phyloP scores from a whole-genome alignment of 768 basidiomycete genomes.

The Macrolepiota albuminosa region DNA sequence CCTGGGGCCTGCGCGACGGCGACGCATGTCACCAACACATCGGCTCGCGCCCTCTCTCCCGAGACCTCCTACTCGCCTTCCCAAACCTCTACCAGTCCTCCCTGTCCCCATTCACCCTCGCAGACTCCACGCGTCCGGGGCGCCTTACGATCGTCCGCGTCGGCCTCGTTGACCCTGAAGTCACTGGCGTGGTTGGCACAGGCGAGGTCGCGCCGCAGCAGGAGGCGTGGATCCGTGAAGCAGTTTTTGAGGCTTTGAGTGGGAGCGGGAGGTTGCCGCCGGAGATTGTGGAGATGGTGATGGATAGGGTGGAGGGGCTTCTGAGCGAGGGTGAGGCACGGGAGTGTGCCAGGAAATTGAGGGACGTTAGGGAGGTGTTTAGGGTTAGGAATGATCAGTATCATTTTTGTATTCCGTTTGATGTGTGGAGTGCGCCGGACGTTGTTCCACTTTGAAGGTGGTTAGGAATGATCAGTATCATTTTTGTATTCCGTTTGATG shows the following conservation, averaged over 20 bases:
- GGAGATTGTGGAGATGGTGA: constrained; percentile 40
- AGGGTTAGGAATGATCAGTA: constrained; percentile 34
- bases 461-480: constrained; percentile 37
- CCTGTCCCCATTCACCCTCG: constrained; percentile 33
- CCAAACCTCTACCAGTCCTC: constrained; percentile 56
- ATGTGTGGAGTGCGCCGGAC: constrained; percentile 34
- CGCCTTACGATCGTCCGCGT: constrained; percentile 38
- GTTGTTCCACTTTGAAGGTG: no score
- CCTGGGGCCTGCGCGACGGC: constrained; percentile 45
- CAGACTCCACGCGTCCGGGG: constrained; percentile 36
- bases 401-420: constrained; percentile 49
- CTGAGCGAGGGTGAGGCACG: constrained; percentile 35
- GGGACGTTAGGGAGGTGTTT: constrained; percentile 30
- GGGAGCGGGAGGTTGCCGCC: constrained; percentile 27
- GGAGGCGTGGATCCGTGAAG: constrained; percentile 35
- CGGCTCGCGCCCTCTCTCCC: constrained; percentile 30
- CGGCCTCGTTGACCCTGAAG: constrained; percentile 46
- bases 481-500: constrained; percentile 48
- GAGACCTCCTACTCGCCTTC: constrained; percentile 39
- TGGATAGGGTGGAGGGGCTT: constrained; percentile 32
- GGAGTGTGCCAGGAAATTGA: constrained; percentile 24
- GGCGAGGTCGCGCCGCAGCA: constrained; percentile 49
- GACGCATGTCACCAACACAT: constrained; percentile 46
- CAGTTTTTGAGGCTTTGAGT: constrained; percentile 30
- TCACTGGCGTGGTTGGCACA: constrained; percentile 36